phyloP scores from a whole-genome alignment of 1,284 basidiomycete genomes.

The Puccinia triticina region DNA sequence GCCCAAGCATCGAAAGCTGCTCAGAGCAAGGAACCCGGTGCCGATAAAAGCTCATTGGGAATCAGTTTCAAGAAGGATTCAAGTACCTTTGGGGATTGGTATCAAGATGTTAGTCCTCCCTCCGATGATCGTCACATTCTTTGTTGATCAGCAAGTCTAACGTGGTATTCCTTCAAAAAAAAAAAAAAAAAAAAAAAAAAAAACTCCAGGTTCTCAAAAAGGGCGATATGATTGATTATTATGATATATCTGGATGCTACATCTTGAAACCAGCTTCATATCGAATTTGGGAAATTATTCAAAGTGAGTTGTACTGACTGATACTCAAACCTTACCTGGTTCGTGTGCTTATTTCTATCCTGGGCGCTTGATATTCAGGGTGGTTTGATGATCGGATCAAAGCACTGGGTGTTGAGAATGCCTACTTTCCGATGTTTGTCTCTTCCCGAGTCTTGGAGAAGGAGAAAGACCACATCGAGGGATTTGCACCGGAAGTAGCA shows the following conservation, averaged over 20 bases:
- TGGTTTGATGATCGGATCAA: conserved; percentile 94
- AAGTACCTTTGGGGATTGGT: conserved; percentile 46
- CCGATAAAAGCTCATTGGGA: conserved; percentile 35
- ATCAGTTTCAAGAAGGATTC: conserved; percentile 39
- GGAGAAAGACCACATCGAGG: conserved; percentile 98
- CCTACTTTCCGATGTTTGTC: conserved; percentile 99
- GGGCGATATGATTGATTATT: conserved; percentile 99
- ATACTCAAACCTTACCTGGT: conserved; percentile 29
- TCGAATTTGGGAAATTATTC: conserved; percentile 94
- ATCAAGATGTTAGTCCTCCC: conserved; percentile 34
- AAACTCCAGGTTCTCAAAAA: conserved; percentile 91
- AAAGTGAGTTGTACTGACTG: conserved; percentile 67
- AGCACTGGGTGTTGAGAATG: conserved; percentile 92
- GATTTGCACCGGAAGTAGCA: conserved; percentile 99
- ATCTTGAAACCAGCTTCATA: conserved; percentile 98
- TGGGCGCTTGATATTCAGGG: conserved; percentile 62
- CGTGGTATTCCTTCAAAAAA: neutral
- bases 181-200: neutral
- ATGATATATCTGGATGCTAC: conserved; percentile 97
- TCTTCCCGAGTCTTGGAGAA: conserved; percentile 88
- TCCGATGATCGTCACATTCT: neutral
- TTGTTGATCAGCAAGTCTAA: conserved; percentile 29
- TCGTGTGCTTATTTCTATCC: neutral
- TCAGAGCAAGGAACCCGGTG: neutral
- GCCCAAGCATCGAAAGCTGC: neutral